Conservation (phyloP, 306 rosid genomes). For the Medicago ruthenica region DNA sequence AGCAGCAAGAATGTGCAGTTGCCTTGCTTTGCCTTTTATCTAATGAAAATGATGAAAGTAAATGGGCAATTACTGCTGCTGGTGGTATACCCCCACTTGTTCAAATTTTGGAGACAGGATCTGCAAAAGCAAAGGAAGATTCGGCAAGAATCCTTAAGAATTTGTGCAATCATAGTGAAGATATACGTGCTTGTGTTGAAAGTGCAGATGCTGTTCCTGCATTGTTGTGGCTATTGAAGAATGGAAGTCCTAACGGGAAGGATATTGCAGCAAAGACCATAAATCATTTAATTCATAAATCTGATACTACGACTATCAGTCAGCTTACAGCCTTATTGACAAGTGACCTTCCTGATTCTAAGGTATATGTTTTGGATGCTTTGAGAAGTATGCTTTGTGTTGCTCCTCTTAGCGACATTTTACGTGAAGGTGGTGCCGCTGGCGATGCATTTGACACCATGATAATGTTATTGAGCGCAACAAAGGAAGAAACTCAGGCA, state of each 20-base stretch:
- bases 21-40: conserved; percentile 91
- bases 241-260: conserved; percentile 96
- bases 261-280: conserved; percentile 98
- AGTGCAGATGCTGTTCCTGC: conserved; percentile 99
- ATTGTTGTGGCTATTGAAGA: conserved; percentile 89
- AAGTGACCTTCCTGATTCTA: conserved; percentile 95
- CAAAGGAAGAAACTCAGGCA: conserved; percentile 94
- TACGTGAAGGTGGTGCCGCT: conserved; percentile 94
- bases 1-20: conserved; percentile 99
- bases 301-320: conserved; percentile 94
- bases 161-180: conserved; percentile 99
- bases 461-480: conserved; percentile 76
- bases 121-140: conserved; percentile 97
- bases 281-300: conserved; percentile 92
- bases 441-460: conserved; percentile 92
- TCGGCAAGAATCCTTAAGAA: conserved; percentile 94
- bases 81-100: conserved; percentile 99
- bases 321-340: conserved; percentile 94
- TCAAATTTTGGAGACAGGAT: conserved; percentile 95
- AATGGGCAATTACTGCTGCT: conserved; percentile 99
- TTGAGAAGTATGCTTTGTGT: conserved; percentile 90
- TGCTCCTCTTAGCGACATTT: conserved; percentile 83
- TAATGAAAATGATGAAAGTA: conserved; percentile 93
- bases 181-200: conserved; percentile 98
- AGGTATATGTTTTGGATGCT: conserved; percentile 87